Conservation (phyloP, 805 yeast species). For the Candida incommunis region DNA sequence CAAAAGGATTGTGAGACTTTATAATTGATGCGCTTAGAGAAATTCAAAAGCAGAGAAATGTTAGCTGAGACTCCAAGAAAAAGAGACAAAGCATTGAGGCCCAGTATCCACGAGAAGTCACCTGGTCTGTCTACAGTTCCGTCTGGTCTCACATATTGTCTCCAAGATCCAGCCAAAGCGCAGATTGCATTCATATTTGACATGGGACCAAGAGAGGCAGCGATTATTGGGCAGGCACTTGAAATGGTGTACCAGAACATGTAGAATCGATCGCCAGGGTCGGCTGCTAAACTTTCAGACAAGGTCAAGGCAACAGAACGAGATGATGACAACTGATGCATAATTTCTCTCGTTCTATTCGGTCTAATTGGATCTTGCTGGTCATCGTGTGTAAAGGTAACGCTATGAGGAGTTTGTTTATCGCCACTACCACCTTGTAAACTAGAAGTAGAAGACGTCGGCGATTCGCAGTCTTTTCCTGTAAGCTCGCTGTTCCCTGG, state of each 20-base stretch:
- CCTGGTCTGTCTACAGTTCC: neutral
- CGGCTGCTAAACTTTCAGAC: neutral
- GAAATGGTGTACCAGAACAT: conserved; percentile 1
- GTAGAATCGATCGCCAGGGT: neutral
- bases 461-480: no score
- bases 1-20: conserved; percentile 46
- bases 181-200: neutral
- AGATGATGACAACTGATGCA: neutral
- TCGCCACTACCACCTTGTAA: no score
- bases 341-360: neutral
- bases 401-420: no score
- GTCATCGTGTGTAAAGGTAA: neutral
- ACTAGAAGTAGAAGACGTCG: no score
- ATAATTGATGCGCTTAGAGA: conserved; percentile 30
- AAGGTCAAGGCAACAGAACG: neutral
- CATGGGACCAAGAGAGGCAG: conserved; percentile 1
- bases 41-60: conserved; percentile 52
- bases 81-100: conserved; percentile 47
- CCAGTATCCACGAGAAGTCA: conserved; percentile 25
- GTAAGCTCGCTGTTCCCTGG: no score
- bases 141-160: neutral
- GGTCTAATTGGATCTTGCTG: neutral
- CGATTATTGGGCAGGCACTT: neutral
- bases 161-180: neutral
- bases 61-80: conserved; percentile 54